Conservation (phyloP, 2,329 filamentous ascomycete species). For the Botrytis galanthina region DNA sequence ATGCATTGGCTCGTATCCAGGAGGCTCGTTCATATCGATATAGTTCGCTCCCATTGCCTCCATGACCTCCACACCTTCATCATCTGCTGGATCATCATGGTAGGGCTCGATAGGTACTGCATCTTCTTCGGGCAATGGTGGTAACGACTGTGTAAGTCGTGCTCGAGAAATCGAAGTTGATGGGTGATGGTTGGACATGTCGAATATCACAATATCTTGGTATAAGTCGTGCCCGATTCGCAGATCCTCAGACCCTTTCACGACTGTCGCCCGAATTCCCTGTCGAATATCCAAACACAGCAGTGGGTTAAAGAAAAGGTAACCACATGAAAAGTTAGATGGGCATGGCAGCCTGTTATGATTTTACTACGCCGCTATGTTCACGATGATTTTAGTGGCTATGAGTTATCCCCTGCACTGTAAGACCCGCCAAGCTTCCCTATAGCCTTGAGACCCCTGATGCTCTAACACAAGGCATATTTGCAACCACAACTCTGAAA, state of each 20-base stretch:
- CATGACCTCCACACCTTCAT: conserved; percentile 19
- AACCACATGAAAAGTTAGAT: neutral
- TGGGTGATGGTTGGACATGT: conserved; percentile 28
- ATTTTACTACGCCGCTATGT: conserved; percentile 9
- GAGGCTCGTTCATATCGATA: conserved; percentile 24
- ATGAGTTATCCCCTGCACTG: neutral
- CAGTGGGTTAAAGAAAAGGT: neutral
- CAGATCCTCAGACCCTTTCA: conserved; percentile 15
- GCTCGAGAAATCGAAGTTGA: conserved; percentile 26
- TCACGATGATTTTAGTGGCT: conserved; percentile 18
- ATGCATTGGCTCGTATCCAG: conserved; percentile 36
- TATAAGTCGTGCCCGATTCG: conserved; percentile 12
- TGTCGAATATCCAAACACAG: conserved; percentile 8
- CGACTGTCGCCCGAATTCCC: conserved; percentile 8
- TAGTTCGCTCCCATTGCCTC: neutral
- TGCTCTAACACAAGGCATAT: conserved; percentile 11
- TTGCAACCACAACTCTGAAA: conserved; percentile 6
- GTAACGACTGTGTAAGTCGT: conserved; percentile 30
- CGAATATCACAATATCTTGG: neutral
- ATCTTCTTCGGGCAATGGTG: conserved; percentile 28
- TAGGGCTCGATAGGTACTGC: conserved; percentile 26
- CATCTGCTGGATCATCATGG: conserved; percentile 31
- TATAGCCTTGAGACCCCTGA: conserved; percentile 8
- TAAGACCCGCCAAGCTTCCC: conserved; percentile 9
- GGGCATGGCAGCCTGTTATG: conserved; percentile 14